A percentile compares a stretch with the other conserved stretches of the same genome.
These are phyloP conservation scores for Mortierella sp. DNA, from an alignment of 371 early-diverging fungal genomes.

Conservation along the genomic window DNA sequence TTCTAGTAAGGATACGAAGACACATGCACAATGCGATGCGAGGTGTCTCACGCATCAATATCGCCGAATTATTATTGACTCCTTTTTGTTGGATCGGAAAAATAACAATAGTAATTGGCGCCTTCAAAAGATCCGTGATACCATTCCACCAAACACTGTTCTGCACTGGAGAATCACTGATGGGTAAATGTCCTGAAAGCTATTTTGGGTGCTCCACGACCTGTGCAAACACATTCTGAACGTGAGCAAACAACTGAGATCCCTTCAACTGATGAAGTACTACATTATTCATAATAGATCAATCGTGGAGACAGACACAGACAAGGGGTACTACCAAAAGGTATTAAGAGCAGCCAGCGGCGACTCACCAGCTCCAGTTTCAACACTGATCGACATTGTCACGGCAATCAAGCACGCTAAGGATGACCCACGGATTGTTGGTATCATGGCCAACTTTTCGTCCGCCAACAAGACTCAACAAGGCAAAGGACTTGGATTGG, in stretches of 20 bases:
- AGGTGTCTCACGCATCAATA: not conserved
- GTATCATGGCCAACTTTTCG: slow-evolving; percentile 61
- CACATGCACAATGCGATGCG: not conserved
- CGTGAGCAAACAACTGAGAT: too few species aligned
- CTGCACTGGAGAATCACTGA: slow-evolving; percentile 58
- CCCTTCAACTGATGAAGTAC: not conserved
- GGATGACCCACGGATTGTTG: slow-evolving; percentile 57
- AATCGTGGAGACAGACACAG: slow-evolving; percentile 57
- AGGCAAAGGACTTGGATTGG: slow-evolving; percentile 58
- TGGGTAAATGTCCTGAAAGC: slow-evolving; percentile 24
- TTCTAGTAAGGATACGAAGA: slow-evolving; percentile 19
- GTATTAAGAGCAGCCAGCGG: slow-evolving; percentile 39
- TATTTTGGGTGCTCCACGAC: not conserved
- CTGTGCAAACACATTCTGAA: too few species aligned
- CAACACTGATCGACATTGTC: slow-evolving; percentile 47
- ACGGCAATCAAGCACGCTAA: slow-evolving; percentile 54
- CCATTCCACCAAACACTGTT: slow-evolving; percentile 56
- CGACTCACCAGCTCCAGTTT: slow-evolving; percentile 32
- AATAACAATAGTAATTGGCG: slow-evolving; percentile 38
- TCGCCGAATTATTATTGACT: not conserved
- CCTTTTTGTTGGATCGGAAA: not conserved
- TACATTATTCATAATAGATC: slow-evolving; percentile 22
- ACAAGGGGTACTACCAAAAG: slow-evolving; percentile 47
- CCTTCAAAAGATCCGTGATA: slow-evolving; percentile 44
- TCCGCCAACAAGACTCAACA: slow-evolving; percentile 34